Conservation (phyloP, 345 rosid species). For the rapeseed (Brassica napus) region DNA sequence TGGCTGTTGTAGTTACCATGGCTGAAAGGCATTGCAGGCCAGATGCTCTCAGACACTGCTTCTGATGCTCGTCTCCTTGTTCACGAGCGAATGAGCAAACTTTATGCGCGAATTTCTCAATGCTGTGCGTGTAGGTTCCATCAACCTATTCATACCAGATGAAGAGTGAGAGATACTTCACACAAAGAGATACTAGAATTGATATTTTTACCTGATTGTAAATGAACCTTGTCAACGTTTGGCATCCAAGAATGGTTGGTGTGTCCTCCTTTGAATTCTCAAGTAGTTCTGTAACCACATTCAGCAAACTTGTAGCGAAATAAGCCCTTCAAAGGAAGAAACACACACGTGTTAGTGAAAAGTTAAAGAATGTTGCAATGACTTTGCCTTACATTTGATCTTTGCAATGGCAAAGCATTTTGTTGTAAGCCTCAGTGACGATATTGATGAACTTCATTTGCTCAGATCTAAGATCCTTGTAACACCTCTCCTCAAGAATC, state of each 20-base stretch:
- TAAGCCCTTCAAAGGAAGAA: conserved; percentile 58
- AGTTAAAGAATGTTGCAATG: background rate
- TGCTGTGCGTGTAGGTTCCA: conserved; percentile 75
- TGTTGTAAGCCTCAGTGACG: conserved; percentile 70
- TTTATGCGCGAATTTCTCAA: conserved; percentile 69
- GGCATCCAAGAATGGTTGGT: conserved; percentile 75
- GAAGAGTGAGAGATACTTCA: conserved; percentile 16
- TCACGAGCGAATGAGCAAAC: conserved; percentile 68
- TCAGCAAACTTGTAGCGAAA: conserved; percentile 79
- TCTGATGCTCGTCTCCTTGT: conserved; percentile 52
- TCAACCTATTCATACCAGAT: conserved; percentile 58
- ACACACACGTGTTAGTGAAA: conserved; percentile 1
- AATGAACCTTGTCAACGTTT: conserved; percentile 79
- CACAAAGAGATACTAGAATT: background rate
- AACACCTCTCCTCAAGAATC: conserved; percentile 91
- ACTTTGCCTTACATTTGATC: conserved; percentile 68
- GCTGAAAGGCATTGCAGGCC: conserved; percentile 94
- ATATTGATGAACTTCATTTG: conserved; percentile 68
- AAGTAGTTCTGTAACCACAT: conserved; percentile 72
- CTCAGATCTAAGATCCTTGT: conserved; percentile 78
- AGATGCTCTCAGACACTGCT: conserved; percentile 58
- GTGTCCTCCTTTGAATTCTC: conserved; percentile 74
- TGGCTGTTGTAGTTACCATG: conserved; percentile 57
- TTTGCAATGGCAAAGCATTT: conserved; percentile 77
- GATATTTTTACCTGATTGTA: conserved; percentile 69